These are phyloP conservation scores for Hygrocybe punicea DNA, from an alignment of 768 basidiomycete species.

Conservation along the genomic window DNA sequence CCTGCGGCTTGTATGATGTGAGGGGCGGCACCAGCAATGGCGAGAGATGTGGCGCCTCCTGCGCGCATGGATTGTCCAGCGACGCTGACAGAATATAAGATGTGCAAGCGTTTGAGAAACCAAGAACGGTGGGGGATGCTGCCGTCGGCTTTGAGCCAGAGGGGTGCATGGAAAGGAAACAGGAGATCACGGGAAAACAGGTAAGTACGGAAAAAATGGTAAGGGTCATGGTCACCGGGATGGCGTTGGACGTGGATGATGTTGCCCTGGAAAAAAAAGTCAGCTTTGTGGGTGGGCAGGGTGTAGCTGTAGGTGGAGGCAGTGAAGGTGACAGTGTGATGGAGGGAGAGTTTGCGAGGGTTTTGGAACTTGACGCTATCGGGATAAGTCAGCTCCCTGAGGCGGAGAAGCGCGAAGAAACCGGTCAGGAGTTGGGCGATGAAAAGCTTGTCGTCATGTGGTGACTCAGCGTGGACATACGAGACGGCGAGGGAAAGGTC, in stretches of 20 bases:
- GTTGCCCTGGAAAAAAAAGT: constrained; percentile 29
- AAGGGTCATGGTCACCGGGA: constrained; percentile 11
- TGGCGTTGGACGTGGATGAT: constrained; percentile 12
- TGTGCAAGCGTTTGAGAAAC: constrained; percentile 30
- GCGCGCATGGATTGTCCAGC: constrained; percentile 40
- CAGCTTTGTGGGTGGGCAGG: constrained; percentile 34
- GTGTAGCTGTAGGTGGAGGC: neutral
- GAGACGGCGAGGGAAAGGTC: constrained; percentile 5
- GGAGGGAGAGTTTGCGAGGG: neutral
- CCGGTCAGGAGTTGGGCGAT: constrained; percentile 10
- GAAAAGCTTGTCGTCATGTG: constrained; percentile 26
- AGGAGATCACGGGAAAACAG: constrained; percentile 22
- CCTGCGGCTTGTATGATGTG: constrained; percentile 37
- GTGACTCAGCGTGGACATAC: neutral
- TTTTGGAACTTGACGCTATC: neutral
- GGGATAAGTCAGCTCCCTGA: neutral
- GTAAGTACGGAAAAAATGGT: constrained; percentile 21
- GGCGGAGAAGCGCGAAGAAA: constrained; percentile 10
- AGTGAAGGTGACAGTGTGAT: neutral
- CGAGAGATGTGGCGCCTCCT: constrained; percentile 39
- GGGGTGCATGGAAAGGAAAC: constrained; percentile 25
- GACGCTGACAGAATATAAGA: constrained; percentile 16
- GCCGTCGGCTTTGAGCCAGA: constrained; percentile 35
- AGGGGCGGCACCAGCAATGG: constrained; percentile 23
- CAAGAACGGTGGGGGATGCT: constrained; percentile 32